Evolutionary conservation across 2,329 filamentous ascomycete genomes (phyloP), one percentile per base, ranked within the genome.

Genomic region (Aspergillus fumigatus): DNA sequence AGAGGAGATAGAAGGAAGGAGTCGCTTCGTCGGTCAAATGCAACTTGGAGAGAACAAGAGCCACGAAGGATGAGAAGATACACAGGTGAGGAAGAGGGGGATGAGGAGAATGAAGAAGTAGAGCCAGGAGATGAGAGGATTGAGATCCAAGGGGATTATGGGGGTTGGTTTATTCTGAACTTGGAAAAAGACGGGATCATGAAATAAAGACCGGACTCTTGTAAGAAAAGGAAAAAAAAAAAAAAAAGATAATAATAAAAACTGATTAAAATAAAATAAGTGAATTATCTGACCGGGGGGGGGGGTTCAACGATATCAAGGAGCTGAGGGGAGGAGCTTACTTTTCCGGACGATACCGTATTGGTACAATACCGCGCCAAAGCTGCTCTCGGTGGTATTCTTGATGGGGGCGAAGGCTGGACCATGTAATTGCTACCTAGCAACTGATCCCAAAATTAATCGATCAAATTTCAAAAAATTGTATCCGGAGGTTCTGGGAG

Each of bases 101-200:
- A 63, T 59, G 61, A 59, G 65, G 62, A 65, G 58, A 65, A 65
- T 67, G 65, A 66, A 43, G 51, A 57, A 57, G 48, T 11, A 29
- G 32, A n/a, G 11, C 10, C n/a, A 53, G 59, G 48, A 54, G 55
- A 55, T 58, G 55, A 52, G 60, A 60, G 60, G 53, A 57, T 54
- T 51, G 52, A 53, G 52, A 52, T 54, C 54, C 53, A 54, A 59
- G 55, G 41, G 48, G 40, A 59, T 43, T 53, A 32, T 51, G 55
- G 48, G 54, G 53, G 45, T 40, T 57, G 56, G 59, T 49, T 53
- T 52, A 59, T 55, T 52, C 51, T 55, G 40, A 27, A 41, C 49
- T 49, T 61, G 51, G 61, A 43, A 61, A 58, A 38, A 50, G 50
- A 27, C 50, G 51, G 54, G 49, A 58, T 40, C 51, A 52, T 50